phyloP scores from a whole-genome alignment of 139 green algal species.

The Desmodesmus armatus region DNA sequence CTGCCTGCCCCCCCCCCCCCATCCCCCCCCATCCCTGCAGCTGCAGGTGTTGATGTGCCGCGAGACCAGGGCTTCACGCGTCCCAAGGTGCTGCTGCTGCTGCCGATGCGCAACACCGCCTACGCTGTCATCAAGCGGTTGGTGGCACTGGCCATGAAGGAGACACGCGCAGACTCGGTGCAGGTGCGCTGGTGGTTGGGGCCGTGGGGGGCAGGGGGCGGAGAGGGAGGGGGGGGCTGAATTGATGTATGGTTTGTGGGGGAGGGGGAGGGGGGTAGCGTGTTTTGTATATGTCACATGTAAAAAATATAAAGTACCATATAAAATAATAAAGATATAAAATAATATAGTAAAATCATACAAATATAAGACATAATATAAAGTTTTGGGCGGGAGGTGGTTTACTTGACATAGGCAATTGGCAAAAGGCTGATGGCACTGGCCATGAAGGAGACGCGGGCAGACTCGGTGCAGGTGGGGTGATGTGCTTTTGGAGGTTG shows the following conservation, averaged over 20 bases:
- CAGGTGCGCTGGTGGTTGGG: slow-evolving; percentile 44
- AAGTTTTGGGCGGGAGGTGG: too few species aligned
- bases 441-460: slow-evolving; percentile 79
- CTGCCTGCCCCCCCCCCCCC: too few species aligned
- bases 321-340: too few species aligned
- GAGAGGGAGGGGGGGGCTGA: neutral
- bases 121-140: slow-evolving; percentile 76
- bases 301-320: too few species aligned
- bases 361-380: too few species aligned
- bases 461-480: slow-evolving; percentile 73
- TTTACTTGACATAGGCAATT: slow-evolving; percentile 64
- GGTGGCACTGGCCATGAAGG: slow-evolving; percentile 76
- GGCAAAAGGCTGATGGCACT: slow-evolving; percentile 82
- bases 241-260: too few species aligned
- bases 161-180: slow-evolving; percentile 81
- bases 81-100: slow-evolving; percentile 91
- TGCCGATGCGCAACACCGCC: slow-evolving; percentile 88
- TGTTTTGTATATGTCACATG: too few species aligned
- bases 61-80: slow-evolving; percentile 92
- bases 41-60: slow-evolving; percentile 33
- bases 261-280: too few species aligned
- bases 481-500: too few species aligned
- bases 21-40: too few species aligned
- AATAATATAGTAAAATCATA: too few species aligned
- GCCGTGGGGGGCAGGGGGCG: neutral